Base-by-base conservation (phyloP, 352 stramenopile species). In the Peronosclerospora sorghi region DNA sequence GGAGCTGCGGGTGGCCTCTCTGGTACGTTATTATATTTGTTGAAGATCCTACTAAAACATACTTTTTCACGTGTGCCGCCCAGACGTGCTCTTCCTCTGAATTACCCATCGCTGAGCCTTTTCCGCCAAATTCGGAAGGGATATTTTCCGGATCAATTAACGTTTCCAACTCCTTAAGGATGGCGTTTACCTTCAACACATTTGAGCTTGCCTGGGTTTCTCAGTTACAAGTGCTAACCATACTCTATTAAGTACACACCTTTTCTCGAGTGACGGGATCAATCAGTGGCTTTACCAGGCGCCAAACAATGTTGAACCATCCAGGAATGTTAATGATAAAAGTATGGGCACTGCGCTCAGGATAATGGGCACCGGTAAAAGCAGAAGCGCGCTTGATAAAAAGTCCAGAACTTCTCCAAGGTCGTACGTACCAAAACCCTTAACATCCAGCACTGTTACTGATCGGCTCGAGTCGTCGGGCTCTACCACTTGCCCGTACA, bases 301-400 rank as follows among this genome's bases (percentile, higher is more conserved):
- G 87, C 73, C 92, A 98, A 32, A 96, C 75, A 48, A 87, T 86
- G 61, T 92, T 85, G 62, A 98, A 96, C 92, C 92, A 98, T 39
- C 73, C 80, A 0, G 92, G 92, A 21, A 96, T 93, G 71, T 97
- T 98, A 43, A 98, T 83, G 35, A 97, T 88, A 32, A 97, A 88
- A 48, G 96, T 98, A 48, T 95, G 88, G 40, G 92, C 84, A 34
- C 83, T 94, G 24, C 92, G 73, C 55, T 96, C 84, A 4, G 88
- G 92, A 66, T 96, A 98, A n/a, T 98, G 86, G 4, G 74, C 65
- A 32, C 81, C 86, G 21, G 95, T 96, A 53, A 95, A 90, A 8
- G 62, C 63, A 10, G 78, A 89, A 6, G 77, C 78, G 20, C 71
- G 73, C 56, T 87, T 87, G 57, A 94, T 89, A 42, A 94, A n/a